Base-by-base conservation (phyloP, 1,284 basidiomycete genomes). In the Cutaneotrichosporon sp. region DNA sequence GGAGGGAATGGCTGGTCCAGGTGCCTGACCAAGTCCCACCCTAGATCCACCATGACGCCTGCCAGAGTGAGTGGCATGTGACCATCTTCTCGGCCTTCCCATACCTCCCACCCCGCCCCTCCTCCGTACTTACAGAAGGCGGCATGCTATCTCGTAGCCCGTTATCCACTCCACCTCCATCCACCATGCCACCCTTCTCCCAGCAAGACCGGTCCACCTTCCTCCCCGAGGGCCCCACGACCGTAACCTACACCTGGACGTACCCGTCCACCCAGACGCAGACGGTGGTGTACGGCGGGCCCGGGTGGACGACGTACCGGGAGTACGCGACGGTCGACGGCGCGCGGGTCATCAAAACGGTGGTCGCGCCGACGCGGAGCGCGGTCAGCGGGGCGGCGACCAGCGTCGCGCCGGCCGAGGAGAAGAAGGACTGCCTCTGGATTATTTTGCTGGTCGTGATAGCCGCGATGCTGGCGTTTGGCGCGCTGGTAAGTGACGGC, bases 141-240 rank as follows among this genome's bases (percentile, higher is more conserved):
- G n/a, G n/a, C n/a, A n/a, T n/a, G n/a, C n/a, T n/a, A n/a, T n/a
- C n/a, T n/a, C n/a, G n/a, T n/a, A n/a, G n/a, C n/a, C n/a, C n/a
- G n/a, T n/a, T n/a, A n/a, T n/a, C n/a, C n/a, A n/a, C n/a, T n/a
- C n/a, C n/a, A n/a, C n/a, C n/a, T n/a, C n/a, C n/a, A n/a, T n/a
- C n/a, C n/a, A n/a, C n/a, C n/a, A n/a, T n/a, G n/a, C n/a, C n/a
- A n/a, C n/a, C n/a, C n/a, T n/a, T n/a, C n/a, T n/a, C n/a, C n/a
- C n/a, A n/a, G n/a, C n/a, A n/a, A n/a, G n/a, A n/a, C n/a, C n/a
- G n/a, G 18, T 42, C 38, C 18, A 42, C 38, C 7, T 42, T 47
- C 45, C 45, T 47, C 45, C 45, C 45, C 22, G 25, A 24, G 11
- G 45, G 45, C 22, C 45, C 45, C 45, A 47, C 45, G 10, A 47